A percentile compares a stretch with the other conserved stretches of the same genome.
These are phyloP conservation scores for Arthroderma sp. DNA, from an alignment of 2,329 filamentous ascomycete species.

Conservation along the genomic window DNA sequence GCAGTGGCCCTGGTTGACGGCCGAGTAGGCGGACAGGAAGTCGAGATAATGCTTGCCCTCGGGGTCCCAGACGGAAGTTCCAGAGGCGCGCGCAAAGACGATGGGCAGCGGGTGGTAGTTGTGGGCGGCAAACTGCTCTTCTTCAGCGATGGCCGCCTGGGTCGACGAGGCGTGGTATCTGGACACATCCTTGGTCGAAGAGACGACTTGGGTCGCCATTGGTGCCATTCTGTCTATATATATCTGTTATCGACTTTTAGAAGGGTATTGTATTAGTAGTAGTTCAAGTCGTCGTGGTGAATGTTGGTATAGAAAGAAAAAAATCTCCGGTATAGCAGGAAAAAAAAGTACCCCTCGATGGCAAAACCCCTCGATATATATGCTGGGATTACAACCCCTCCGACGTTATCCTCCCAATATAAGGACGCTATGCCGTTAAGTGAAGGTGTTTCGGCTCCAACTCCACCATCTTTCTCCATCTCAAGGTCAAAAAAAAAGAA, in stretches of 20 bases:
- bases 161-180: slow-evolving; percentile 66
- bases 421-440: not conserved
- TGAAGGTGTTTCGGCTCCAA: not conserved
- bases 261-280: not conserved
- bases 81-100: slow-evolving; percentile 76
- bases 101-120: slow-evolving; percentile 97
- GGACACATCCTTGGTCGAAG: slow-evolving; percentile 14
- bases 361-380: not conserved
- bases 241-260: not conserved
- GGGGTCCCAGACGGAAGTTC: slow-evolving; percentile 89
- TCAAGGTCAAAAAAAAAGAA: not conserved
- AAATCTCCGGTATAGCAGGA: no score
- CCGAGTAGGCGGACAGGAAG: slow-evolving; percentile 94
- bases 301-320: no score
- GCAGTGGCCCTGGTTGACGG: slow-evolving; percentile 96
- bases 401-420: not conserved
- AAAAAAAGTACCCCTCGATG: no score
- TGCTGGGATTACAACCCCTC: not conserved
- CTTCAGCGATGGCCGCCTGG: slow-evolving; percentile 62
- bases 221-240: not conserved
- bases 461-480: not conserved
- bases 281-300: not conserved
- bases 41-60: slow-evolving; percentile 93
- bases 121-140: slow-evolving; percentile 81
- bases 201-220: not conserved